Evolutionary conservation across 2,329 filamentous ascomycete species (phyloP), one percentile per base, ranked within the genome.

Genomic region (Apiospora kogelbergensis): DNA sequence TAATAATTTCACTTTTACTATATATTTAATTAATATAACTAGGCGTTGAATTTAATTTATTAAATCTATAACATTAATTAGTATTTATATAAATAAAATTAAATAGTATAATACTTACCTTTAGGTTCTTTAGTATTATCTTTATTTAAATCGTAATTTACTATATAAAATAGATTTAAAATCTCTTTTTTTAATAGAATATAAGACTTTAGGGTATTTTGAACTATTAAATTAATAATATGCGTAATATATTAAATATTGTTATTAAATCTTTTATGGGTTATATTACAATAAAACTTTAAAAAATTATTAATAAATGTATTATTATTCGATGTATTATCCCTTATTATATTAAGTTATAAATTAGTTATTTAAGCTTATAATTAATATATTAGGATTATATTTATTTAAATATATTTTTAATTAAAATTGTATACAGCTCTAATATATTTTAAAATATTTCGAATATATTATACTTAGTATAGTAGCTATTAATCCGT

Each of bases 401-500:
- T n/a, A n/a, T 6, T 45, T 45, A 45, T n/a, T 45, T 45, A 45
- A 45, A n/a, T 45, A 45, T 45, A 46, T 22, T 46, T 46, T 46
- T 4, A 2, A 46, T 46, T 22, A 20, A 20, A 46, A 46, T 46
- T 9, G 9, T 22, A 22, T 46, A 46, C 0, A 4, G 20, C 3
- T 46, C 3, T 22, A 46, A 22, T 22, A 46, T 11, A 10, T 22
- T 10, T 46, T 22, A 22, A 46, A 46, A 7, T 22, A 46, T 46
- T 22, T 30, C 22, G 22, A 53, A 53, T 3, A 30, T 30, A 26
- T 53, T 46, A 68, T 30, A 37, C 17, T 70, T 11, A 37, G 64
- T 67, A 45, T 40, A 17, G 60, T 65, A 46, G 20, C 70, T 41
- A 68, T 69, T 26, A 63, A 67, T 46, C 73, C 71, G n/a, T 37